Percentiles rank a stretch among this genome's conserved stretches.
These are phyloP conservation scores for Naganishia vishniacii DNA, from an alignment of 768 basidiomycete genomes.

Conservation along the genomic window DNA sequence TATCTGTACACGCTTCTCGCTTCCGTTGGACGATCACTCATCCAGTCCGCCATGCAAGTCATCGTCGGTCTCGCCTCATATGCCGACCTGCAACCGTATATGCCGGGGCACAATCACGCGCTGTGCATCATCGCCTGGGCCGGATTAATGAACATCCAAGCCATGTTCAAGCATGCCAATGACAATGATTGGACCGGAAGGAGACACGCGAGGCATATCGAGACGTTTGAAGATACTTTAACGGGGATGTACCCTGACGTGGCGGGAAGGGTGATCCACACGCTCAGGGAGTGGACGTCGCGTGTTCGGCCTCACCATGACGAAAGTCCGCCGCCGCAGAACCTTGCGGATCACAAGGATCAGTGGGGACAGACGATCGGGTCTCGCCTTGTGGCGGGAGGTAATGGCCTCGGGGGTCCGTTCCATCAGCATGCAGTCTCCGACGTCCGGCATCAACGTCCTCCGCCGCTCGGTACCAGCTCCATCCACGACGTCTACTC, in stretches of 20 bases:
- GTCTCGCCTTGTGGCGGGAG: not conserved
- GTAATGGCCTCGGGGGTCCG: not conserved
- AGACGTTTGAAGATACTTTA: not conserved
- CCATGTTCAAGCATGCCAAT: not conserved
- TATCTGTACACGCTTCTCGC: not conserved
- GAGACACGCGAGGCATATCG: not conserved
- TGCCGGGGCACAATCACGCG: slow-evolving; percentile 3
- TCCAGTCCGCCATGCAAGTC: not conserved
- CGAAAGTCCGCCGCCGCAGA: not conserved
- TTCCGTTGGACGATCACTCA: not conserved
- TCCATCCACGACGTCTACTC: no score
- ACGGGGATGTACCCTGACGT: not conserved
- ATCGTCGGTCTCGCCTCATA: slow-evolving; percentile 9
- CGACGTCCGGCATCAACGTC: not conserved
- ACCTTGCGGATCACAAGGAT: not conserved
- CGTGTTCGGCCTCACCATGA: not conserved
- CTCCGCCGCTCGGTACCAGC: not conserved
- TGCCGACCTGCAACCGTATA: slow-evolving; percentile 2
- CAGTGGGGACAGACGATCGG: no score
- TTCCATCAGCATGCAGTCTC: not conserved
- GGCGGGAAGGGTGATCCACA: not conserved
- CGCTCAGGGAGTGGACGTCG: not conserved
- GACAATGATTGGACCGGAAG: slow-evolving; percentile 3
- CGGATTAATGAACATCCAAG: slow-evolving; percentile 8
- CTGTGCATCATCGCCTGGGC: slow-evolving; percentile 3